A percentile compares a stretch with the other conserved stretches of the same genome.
phyloP scores from a whole-genome alignment of 805 yeast species.

The Dipodascus albidus region DNA sequence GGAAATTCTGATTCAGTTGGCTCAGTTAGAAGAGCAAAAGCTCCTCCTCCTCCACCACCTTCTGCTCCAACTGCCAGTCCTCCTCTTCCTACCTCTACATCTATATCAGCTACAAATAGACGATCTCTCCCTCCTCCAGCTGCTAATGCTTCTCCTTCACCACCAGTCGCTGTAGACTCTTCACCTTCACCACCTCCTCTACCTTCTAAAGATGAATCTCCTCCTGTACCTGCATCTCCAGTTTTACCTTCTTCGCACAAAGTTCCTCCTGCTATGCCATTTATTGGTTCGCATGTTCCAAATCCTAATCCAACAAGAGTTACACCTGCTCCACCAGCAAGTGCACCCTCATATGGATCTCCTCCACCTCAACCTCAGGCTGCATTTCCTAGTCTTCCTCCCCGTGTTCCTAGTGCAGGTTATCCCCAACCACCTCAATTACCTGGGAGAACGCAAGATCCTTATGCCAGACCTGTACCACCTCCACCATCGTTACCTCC shows the following conservation, averaged over 20 bases:
- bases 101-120: conserved; percentile 17
- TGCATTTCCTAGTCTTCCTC: conserved; percentile 4
- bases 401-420: conserved; percentile 7
- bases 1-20: conserved; percentile 1
- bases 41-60: conserved; percentile 18
- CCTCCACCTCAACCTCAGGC: conserved; percentile 10
- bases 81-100: conserved; percentile 12
- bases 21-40: conserved; percentile 12
- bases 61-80: conserved; percentile 18
- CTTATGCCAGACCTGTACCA: conserved; percentile 28
- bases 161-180: too few relatives aligned
- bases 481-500: conserved; percentile 23
- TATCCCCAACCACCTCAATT: conserved; percentile 13
- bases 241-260: conserved; percentile 10
- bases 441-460: conserved; percentile 7
- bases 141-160: conserved; percentile 19
- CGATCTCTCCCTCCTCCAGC: conserved; percentile 13
- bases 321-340: conserved; percentile 8
- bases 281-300: conserved; percentile 15
- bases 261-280: conserved; percentile 22
- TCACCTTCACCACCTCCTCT: conserved; percentile 2
- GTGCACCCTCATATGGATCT: too few relatives aligned
- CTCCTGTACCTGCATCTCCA: conserved; percentile 1
- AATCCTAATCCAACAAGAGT: conserved; percentile 9
- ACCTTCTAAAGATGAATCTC: neutral